Evolutionary conservation across 2,329 filamentous ascomycete genomes (phyloP).

Genomic region (Biscogniauxia marginata): DNA sequence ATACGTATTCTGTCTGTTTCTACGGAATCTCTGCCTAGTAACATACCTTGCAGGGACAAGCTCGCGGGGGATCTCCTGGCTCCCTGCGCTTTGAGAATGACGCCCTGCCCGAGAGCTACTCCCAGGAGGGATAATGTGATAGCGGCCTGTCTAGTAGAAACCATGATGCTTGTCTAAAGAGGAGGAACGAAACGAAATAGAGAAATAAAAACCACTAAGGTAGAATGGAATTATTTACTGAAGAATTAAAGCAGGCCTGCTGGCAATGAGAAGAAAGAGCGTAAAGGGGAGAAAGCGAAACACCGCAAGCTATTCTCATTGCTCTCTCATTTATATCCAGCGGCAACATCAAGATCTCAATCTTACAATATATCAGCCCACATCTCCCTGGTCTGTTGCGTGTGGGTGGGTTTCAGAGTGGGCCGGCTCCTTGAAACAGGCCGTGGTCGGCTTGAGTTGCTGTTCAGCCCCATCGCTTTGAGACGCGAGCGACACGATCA

Average conservation of each 20-base stretch:
- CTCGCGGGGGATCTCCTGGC: constrained; percentile 26
- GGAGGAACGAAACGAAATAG: constrained; percentile 1
- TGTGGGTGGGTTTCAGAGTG: constrained; percentile 13
- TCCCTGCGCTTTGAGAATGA: constrained; percentile 32
- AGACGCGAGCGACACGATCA: constrained; percentile 13
- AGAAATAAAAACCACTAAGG: constrained; percentile 1
- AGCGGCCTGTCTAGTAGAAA: constrained; percentile 16
- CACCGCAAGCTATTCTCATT: constrained; percentile 1
- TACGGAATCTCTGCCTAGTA: constrained; percentile 3
- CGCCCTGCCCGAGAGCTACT: constrained; percentile 32
- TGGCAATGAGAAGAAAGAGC: constrained; percentile 12
- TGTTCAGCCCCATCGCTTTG: constrained; percentile 16
- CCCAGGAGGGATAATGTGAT: constrained; percentile 24
- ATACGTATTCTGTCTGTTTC: background rate
- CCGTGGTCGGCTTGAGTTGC: constrained; percentile 11
- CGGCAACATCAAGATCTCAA: constrained; percentile 9
- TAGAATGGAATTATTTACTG: constrained; percentile 9
- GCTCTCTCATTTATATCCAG: constrained; percentile 6
- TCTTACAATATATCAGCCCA: constrained; percentile 7
- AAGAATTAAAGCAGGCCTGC: constrained; percentile 25
- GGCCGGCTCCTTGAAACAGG: constrained; percentile 15
- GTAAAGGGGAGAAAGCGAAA: constrained; percentile 6
- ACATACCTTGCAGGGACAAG: constrained; percentile 29
- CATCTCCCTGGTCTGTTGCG: constrained; percentile 15
- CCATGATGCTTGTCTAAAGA: constrained; percentile 16